These are phyloP conservation scores for Vitis amurensis DNA, from an alignment of 164 flowering plant genomes.

Conservation along the genomic window DNA sequence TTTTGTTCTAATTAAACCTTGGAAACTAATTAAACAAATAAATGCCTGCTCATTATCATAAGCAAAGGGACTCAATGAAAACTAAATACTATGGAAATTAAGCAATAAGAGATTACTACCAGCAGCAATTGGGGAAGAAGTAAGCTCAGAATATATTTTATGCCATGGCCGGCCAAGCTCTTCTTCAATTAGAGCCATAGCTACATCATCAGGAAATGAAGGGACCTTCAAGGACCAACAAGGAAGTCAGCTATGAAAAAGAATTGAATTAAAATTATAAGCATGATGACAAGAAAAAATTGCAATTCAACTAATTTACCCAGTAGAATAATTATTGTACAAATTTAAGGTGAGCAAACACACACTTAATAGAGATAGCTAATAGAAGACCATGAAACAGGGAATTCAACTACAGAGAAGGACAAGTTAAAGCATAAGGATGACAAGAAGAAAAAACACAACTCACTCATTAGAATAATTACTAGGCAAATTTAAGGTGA, in stretches of 20 bases:
- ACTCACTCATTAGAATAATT: too few species aligned
- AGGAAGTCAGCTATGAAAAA: slow-evolving; percentile 18
- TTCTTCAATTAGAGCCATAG: slow-evolving; percentile 91
- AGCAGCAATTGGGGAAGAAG: slow-evolving; percentile 97
- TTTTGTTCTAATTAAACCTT: background rate
- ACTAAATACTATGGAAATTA: background rate
- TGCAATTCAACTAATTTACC: background rate
- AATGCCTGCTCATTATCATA: background rate
- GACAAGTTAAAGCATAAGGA: too few species aligned
- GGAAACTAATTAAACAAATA: background rate
- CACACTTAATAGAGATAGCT: too few species aligned
- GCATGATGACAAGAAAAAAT: background rate
- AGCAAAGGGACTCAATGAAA: background rate
- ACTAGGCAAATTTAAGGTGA: too few species aligned
- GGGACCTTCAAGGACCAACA: slow-evolving; percentile 74
- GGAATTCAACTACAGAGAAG: too few species aligned
- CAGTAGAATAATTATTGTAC: too few species aligned
- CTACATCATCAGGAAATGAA: slow-evolving; percentile 98
- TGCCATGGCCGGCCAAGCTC: slow-evolving; percentile 96
- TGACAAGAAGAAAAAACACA: too few species aligned
- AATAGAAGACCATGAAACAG: too few species aligned
- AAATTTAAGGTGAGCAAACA: too few species aligned
- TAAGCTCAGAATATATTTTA: slow-evolving; percentile 80
- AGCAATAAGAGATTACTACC: slow-evolving; percentile 44
- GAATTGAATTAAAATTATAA: slow-evolving; percentile 1